These are phyloP conservation scores for Aspergillus bertholletiae DNA, from an alignment of 495 filamentous ascomycete species.

Conservation along the genomic window DNA sequence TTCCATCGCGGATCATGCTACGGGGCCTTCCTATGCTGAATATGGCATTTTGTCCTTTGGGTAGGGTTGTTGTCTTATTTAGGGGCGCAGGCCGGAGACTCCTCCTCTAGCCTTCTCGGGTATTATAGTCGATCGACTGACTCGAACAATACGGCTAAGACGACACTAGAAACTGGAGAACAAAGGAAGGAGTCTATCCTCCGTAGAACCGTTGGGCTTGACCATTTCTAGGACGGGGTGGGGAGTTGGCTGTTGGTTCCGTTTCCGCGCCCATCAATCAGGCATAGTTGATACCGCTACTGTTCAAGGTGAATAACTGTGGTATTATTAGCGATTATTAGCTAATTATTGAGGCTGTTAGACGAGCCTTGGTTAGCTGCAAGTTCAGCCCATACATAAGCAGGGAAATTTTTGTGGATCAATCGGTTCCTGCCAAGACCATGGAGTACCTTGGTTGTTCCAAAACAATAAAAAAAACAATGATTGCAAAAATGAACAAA, in stretches of 20 bases:
- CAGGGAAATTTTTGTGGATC: too few species aligned
- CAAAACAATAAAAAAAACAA: too few species aligned
- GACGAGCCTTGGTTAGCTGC: background rate
- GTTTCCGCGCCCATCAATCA: background rate
- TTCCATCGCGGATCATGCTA: constrained; percentile 27
- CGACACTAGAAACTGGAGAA: background rate
- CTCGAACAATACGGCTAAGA: background rate
- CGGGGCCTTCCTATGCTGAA: constrained; percentile 17
- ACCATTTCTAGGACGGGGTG: background rate
- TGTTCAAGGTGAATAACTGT: background rate
- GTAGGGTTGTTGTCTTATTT: background rate
- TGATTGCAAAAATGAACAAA: too few species aligned
- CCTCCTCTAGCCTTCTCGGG: background rate
- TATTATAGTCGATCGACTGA: constrained; percentile 1
- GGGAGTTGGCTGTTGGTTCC: background rate
- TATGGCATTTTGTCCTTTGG: constrained; percentile 4
- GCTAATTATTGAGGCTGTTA: background rate
- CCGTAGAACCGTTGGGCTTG: background rate
- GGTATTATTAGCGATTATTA: background rate
- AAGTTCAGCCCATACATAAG: too few species aligned
- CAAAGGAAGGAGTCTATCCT: background rate
- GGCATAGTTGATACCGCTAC: background rate
- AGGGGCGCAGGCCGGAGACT: background rate
- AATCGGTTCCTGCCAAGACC: too few species aligned
- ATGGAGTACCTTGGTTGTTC: too few species aligned